Evolutionary conservation across 768 basidiomycete species (phyloP), one percentile per base, ranked within the genome.

Genomic region (Infundibulicybe gibba): DNA sequence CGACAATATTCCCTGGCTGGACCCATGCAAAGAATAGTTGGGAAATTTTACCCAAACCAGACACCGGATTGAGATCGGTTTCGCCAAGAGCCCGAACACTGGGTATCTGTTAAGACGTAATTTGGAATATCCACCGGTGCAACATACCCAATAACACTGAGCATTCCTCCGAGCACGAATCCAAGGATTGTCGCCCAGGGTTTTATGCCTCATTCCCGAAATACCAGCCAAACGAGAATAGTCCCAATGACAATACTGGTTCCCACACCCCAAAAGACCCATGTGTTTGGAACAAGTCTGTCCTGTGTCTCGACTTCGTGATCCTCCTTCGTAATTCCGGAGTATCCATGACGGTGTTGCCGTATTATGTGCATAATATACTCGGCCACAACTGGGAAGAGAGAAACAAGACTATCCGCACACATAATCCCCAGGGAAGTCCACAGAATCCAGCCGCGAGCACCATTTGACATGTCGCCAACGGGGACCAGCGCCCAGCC

Each of bases 401-500:
- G 80, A 9, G 91, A 92, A 32, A 97, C 76, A 49, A 97, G 63
- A 44, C 86, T 87, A 66, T 98, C 95, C 32, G 92, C 80, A 62
- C 87, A 91, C 95, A 98, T 97, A 57, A 95, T 88, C 3, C 94
- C 94, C 32, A 98, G 76, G 1, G 93, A 89, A 16, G 85, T 77
- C 95, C 95, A 98, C n/a, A 98, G 79, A 45, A 95, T 93, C 92
- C 92, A 95, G 31, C 91, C 91, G n/a, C 94, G 80, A n/a, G n/a
- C 85, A 35, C 95, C 95, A 49, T 77, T 76, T 4, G 84, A 76
- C 78, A 93, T 91, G 54, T 91, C 89, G 1, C 85, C 82, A 5
- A 95, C n/a, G 6, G 88, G 83, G 3, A 94, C 95, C 38, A n/a
- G 93, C 0, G 95, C 94, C 95, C 95, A 98, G 10, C 90, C 92